Evolutionary conservation across 2,329 filamentous ascomycete genomes (phyloP).

Genomic region (Orbilia quercus): DNA sequence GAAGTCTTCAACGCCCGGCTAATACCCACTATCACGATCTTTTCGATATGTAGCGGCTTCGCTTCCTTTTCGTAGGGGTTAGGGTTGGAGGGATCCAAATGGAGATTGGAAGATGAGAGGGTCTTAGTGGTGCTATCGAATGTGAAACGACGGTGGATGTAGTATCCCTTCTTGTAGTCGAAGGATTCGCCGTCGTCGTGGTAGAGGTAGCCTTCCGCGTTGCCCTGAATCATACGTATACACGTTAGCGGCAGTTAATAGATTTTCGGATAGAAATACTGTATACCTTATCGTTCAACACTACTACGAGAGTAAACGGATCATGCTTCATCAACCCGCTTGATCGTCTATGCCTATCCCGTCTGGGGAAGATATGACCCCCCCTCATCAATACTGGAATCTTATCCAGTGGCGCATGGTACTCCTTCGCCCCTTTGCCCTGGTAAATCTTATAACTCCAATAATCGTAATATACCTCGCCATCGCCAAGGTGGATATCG

Average conservation of each 20-base stretch:
- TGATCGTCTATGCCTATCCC: slow-evolving; percentile 71
- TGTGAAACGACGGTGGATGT: slow-evolving; percentile 83
- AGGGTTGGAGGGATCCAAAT: slow-evolving; percentile 63
- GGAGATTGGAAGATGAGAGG: slow-evolving; percentile 77
- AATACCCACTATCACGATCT: slow-evolving; percentile 79
- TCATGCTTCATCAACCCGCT: slow-evolving; percentile 90
- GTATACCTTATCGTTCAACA: slow-evolving; percentile 72
- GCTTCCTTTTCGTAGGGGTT: slow-evolving; percentile 80
- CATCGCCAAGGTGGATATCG: slow-evolving; percentile 87
- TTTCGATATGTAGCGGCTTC: slow-evolving; percentile 81
- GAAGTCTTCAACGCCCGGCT: slow-evolving; percentile 26
- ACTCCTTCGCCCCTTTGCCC: slow-evolving; percentile 75
- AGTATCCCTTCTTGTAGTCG: slow-evolving; percentile 85
- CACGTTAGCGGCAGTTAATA: neutral
- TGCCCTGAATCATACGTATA: slow-evolving; percentile 63
- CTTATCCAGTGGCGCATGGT: slow-evolving; percentile 83
- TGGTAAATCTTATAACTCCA: slow-evolving; percentile 84
- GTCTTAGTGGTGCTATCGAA: slow-evolving; percentile 69
- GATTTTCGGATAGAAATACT: neutral
- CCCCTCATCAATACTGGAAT: slow-evolving; percentile 92
- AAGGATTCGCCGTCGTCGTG: slow-evolving; percentile 94
- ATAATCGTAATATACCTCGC: slow-evolving; percentile 94
- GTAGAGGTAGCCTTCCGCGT: slow-evolving; percentile 83
- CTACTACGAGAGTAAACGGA: slow-evolving; percentile 89
- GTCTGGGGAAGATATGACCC: slow-evolving; percentile 89